These are phyloP conservation scores for Paratinospora sagittata DNA, from an alignment of 164 flowering plant species.

Conservation along the genomic window DNA sequence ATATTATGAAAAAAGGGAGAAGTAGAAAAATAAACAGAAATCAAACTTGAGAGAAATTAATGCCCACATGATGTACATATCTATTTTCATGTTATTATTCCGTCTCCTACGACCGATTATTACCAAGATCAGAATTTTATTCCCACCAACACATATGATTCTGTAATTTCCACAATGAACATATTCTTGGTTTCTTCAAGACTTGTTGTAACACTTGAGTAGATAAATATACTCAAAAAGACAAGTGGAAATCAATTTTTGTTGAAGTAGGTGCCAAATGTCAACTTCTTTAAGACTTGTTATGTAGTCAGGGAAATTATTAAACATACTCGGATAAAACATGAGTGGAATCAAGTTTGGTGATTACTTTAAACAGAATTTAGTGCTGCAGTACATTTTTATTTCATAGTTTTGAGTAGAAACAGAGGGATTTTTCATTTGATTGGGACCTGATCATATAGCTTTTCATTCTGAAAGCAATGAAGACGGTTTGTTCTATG, in stretches of 20 bases:
- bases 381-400: background rate
- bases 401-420: background rate
- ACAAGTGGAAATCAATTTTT: background rate
- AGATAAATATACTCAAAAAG: background rate
- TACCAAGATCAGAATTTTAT: too few relatives aligned
- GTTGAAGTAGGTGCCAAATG: background rate
- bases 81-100: too few relatives aligned
- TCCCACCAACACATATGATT: background rate
- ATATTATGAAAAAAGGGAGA: too few relatives aligned
- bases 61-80: too few relatives aligned
- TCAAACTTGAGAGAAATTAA: too few relatives aligned
- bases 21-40: too few relatives aligned
- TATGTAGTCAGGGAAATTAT: background rate
- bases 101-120: too few relatives aligned
- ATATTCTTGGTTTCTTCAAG: background rate
- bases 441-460: background rate
- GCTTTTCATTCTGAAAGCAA: conserved; percentile 35
- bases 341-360: background rate
- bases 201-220: background rate
- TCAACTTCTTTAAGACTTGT: background rate
- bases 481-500: conserved; percentile 81
- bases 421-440: background rate
- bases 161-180: background rate
- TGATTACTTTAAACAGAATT: background rate
- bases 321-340: background rate